A percentile compares a stretch with the other conserved stretches of the same genome.
Evolutionary conservation across 2,329 filamentous ascomycete species (phyloP).

Genomic region (Conoideocrella luteorostrata): DNA sequence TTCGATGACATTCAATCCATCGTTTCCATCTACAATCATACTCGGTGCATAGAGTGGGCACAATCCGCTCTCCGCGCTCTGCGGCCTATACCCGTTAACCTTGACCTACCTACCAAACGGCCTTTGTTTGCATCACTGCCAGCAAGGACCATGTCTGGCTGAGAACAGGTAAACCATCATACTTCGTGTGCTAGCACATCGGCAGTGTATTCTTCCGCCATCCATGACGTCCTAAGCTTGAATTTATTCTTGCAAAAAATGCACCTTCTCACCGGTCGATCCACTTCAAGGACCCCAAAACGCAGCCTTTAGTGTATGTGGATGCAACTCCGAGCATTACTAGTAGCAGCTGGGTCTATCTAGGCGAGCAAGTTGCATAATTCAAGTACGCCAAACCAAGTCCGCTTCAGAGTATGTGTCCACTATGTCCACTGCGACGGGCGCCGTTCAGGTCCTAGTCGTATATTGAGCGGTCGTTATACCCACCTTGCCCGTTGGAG

Average conservation of each 20-base stretch:
- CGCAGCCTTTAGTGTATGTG: constrained; percentile 8
- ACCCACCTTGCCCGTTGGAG: constrained; percentile 2
- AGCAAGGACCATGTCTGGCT: not conserved
- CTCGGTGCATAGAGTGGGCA: too few species aligned
- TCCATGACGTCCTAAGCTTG: not conserved
- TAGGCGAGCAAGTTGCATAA: constrained; percentile 7
- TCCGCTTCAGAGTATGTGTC: constrained; percentile 1
- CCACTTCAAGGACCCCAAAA: constrained; percentile 4
- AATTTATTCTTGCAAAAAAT: constrained; percentile 1
- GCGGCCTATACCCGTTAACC: not conserved
- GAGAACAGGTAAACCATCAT: not conserved
- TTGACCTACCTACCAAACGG: too few species aligned
- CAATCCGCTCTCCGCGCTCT: too few species aligned
- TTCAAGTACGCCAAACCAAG: not conserved
- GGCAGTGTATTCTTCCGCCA: not conserved
- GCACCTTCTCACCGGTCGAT: constrained; percentile 5
- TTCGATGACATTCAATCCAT: constrained; percentile 1
- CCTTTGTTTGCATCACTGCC: not conserved
- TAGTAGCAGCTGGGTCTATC: constrained; percentile 6
- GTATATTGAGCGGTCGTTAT: constrained; percentile 5
- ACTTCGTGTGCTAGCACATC: not conserved
- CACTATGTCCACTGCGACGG: constrained; percentile 3
- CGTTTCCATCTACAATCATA: constrained; percentile 5
- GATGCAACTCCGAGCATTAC: constrained; percentile 8
- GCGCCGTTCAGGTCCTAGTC: not conserved